Conservation (phyloP, 2,329 filamentous ascomycete genomes). For the Elsinoe necatrix region DNA sequence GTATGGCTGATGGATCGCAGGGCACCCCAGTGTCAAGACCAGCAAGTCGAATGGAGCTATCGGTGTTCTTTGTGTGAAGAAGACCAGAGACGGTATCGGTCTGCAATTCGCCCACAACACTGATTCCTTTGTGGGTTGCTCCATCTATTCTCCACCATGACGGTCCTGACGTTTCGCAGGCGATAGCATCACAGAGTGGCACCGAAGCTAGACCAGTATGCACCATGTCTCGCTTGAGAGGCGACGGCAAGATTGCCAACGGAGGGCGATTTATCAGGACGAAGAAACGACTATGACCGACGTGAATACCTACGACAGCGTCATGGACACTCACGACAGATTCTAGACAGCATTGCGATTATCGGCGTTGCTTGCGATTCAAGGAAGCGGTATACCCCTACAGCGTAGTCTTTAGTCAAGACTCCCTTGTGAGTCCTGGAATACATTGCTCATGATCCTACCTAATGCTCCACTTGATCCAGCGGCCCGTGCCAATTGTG, state of each 20-base stretch:
- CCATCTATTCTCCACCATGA: neutral
- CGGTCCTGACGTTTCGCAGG: slow-evolving; percentile 37
- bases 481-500: too few relatives aligned
- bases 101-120: slow-evolving; percentile 97
- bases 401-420: slow-evolving; percentile 10
- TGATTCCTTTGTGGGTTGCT: slow-evolving; percentile 58
- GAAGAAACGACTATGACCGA: neutral
- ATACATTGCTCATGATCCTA: neutral
- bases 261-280: slow-evolving; percentile 33
- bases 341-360: neutral
- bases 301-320: neutral
- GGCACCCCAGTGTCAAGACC: slow-evolving; percentile 70
- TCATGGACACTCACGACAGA: neutral
- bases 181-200: slow-evolving; percentile 79
- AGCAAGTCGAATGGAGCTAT: slow-evolving; percentile 81
- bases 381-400: slow-evolving; percentile 12
- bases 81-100: slow-evolving; percentile 63
- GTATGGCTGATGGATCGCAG: slow-evolving; percentile 26
- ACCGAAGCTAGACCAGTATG: slow-evolving; percentile 66
- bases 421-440: slow-evolving; percentile 11
- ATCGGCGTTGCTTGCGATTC: neutral
- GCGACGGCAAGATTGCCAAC: slow-evolving; percentile 45
- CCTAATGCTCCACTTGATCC: too few relatives aligned
- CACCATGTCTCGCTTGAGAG: slow-evolving; percentile 73
- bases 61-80: slow-evolving; percentile 84